Base-by-base conservation (phyloP, 495 filamentous ascomycete species). In the Lasiosphaeria hispida region DNA sequence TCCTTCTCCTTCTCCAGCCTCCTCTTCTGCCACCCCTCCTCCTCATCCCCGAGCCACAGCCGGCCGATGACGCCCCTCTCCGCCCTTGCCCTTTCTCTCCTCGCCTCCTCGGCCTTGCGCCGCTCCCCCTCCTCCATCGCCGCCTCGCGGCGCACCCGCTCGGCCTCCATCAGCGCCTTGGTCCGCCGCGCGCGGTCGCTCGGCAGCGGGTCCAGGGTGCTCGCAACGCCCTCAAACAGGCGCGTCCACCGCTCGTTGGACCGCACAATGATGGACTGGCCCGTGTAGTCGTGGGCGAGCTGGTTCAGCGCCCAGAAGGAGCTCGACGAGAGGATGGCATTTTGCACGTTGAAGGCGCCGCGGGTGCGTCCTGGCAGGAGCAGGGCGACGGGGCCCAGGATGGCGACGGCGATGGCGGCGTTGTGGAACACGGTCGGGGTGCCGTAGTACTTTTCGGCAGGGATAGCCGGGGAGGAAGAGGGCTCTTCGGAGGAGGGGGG, bases 331-430 rank as follows among this genome's bases (percentile, higher is more conserved):
- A 85, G 79, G 60, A 89, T 75, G 56, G 87, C 80, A 72, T 67
- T 71, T 19, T 84, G 87, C 54, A 82, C 13, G 2, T 45, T 51
- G n/a, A 50, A 19, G n/a, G 39, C 30, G 67, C 86, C 89, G 43
- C 96, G 74, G 68, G 90, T 91, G 42, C 92, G 87, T 0, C 91
- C 89, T 3, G 93, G 93, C 11, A 96, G 79, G 56, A 83, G 73
- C 49, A 88, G 80, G 37, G 91, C 83, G 50, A 88, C 63, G 1
- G 92, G 90, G 38, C 85, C 84, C 30, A 83, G 76, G 54, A 96
- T 61, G 51, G 93, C 76, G 64, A 87, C 80, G 50, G 72, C 79
- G 8, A 86, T 64, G 9, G 90, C 85, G 51, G 81, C 63, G 66
- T 82, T 81, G 76, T 84, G 83, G 45, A 83, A 70, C 62, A 87